These are phyloP conservation scores for Datisca glomerata DNA, from an alignment of 306 rosid species.

Conservation along the genomic window DNA sequence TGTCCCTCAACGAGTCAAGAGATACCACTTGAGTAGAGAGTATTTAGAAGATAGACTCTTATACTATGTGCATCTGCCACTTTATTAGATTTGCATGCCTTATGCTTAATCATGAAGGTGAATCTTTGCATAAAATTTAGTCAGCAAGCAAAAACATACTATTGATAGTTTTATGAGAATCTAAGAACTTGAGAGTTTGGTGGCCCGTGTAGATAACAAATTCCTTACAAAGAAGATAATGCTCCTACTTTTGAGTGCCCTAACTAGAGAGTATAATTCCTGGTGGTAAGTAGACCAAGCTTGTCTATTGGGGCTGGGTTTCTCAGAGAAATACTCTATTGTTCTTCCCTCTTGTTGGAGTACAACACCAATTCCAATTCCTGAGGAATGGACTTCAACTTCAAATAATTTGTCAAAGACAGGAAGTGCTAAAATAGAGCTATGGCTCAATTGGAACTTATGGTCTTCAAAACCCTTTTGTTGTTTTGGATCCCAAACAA, in stretches of 20 bases:
- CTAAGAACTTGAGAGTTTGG: background rate
- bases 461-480: background rate
- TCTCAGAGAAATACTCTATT: background rate
- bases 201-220: background rate
- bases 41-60: too few relatives aligned
- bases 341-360: background rate
- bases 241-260: background rate
- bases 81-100: background rate
- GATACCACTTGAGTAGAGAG: too few relatives aligned
- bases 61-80: background rate
- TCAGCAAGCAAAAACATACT: background rate
- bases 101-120: background rate
- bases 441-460: background rate
- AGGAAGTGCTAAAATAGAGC: background rate
- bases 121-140: background rate
- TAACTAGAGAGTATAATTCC: background rate
- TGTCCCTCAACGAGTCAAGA: background rate
- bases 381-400: background rate
- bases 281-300: background rate
- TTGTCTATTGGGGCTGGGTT: background rate
- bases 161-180: background rate
- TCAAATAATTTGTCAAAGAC: background rate
- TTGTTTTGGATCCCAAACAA: background rate
- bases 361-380: background rate
- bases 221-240: background rate